Conservation (phyloP, 768 basidiomycete species). For the Termitomyces titanicus region DNA sequence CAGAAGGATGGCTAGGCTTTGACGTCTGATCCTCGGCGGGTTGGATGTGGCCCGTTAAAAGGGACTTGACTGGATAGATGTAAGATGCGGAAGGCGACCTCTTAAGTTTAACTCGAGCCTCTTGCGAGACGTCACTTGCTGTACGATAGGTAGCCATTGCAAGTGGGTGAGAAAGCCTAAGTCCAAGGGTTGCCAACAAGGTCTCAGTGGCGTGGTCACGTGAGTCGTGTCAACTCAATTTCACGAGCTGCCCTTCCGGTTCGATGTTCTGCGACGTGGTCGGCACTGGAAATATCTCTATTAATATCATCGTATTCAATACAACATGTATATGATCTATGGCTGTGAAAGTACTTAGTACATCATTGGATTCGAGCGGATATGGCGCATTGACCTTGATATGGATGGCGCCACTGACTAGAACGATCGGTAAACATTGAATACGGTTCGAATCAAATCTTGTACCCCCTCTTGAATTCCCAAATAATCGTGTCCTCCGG, state of each 20-base stretch:
- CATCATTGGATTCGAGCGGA: background rate
- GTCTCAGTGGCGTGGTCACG: constrained; percentile 12
- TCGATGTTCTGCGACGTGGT: background rate
- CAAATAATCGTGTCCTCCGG: constrained; percentile 61
- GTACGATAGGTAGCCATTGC: background rate
- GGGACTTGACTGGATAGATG: constrained; percentile 39
- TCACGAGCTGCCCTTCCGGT: background rate
- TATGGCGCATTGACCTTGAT: background rate
- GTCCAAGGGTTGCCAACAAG: background rate
- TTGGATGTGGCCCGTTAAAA: constrained; percentile 32
- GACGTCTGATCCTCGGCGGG: constrained; percentile 19
- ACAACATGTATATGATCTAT: background rate
- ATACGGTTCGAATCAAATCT: constrained; percentile 49
- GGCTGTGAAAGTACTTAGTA: background rate
- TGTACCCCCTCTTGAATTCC: constrained; percentile 71
- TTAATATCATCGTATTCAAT: background rate
- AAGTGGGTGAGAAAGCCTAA: background rate
- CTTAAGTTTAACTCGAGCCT: background rate
- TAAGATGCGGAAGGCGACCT: constrained; percentile 20
- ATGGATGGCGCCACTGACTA: background rate
- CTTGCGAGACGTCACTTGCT: background rate
- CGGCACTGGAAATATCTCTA: background rate
- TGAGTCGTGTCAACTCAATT: background rate
- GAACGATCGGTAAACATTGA: constrained; percentile 19
- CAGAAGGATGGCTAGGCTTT: background rate